Evolutionary conservation across 225 moss, liverwort and hornwort species (phyloP).

Genomic region (Physcomitrellopsis africana): DNA sequence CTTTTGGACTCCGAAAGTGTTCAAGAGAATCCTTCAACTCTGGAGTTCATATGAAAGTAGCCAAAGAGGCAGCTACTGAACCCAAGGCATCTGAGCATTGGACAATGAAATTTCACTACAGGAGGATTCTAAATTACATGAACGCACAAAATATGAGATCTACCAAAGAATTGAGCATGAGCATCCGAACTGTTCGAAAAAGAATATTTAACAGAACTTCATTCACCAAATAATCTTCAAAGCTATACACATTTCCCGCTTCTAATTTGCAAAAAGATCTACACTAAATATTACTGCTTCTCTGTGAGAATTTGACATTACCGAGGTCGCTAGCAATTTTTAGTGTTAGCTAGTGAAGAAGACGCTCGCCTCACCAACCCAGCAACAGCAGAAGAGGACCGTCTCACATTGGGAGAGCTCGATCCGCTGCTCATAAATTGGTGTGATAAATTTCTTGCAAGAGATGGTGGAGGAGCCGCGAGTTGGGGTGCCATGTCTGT

Average conservation of each 20-base stretch:
- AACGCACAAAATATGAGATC: no score
- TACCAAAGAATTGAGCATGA: conserved; percentile 9
- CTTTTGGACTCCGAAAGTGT: no score
- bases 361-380: conserved; percentile 26
- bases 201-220: conserved; percentile 30
- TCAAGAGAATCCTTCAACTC: no score
- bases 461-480: conserved; percentile 39
- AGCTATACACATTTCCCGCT: conserved; percentile 61
- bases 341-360: conserved; percentile 42
- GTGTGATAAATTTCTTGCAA: conserved; percentile 32
- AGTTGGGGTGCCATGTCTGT: conserved; percentile 47
- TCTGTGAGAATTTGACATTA: conserved; percentile 30
- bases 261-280: conserved; percentile 28
- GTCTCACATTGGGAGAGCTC: conserved; percentile 28
- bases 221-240: conserved; percentile 49
- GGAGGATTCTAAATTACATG: no score
- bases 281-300: conserved; percentile 31
- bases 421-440: conserved; percentile 24
- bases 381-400: conserved; percentile 38
- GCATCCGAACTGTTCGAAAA: not conserved
- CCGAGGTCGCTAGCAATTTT: conserved; percentile 51
- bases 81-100: no score
- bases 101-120: no score
- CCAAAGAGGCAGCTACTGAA: no score
- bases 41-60: no score